A percentile compares a stretch with the other conserved stretches of the same genome.
These are phyloP conservation scores for Phytophthora sojae DNA, from an alignment of 352 stramenopile genomes.

Conservation along the genomic window DNA sequence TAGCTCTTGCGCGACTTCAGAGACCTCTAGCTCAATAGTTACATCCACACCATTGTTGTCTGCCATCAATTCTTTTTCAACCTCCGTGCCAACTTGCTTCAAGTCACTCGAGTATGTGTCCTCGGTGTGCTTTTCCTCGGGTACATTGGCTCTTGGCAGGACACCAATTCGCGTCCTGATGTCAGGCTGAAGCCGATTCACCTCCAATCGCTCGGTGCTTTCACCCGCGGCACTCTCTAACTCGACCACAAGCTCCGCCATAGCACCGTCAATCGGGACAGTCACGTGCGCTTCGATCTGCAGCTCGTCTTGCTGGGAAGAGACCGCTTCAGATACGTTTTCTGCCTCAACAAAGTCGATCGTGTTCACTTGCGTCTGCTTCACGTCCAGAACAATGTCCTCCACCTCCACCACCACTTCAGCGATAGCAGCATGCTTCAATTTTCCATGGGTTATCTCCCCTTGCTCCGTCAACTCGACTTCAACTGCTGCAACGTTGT, in stretches of 20 bases:
- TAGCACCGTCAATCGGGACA: slow-evolving; percentile 2
- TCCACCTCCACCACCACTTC: slow-evolving; percentile 26
- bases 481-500: background rate
- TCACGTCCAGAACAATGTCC: slow-evolving; percentile 16
- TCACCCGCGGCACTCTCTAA: background rate
- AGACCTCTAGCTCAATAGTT: slow-evolving; percentile 2
- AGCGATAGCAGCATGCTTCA: slow-evolving; percentile 5
- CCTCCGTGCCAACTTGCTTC: background rate
- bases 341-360: slow-evolving; percentile 1
- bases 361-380: slow-evolving; percentile 31
- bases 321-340: slow-evolving; percentile 23
- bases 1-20: slow-evolving; percentile 8
- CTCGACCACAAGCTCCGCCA: slow-evolving; percentile 16
- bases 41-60: slow-evolving; percentile 3
- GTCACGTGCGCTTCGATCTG: background rate
- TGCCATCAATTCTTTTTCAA: background rate
- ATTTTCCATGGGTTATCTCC: background rate
- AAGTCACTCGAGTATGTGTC: background rate
- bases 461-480: slow-evolving; percentile 5
- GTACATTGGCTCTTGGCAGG: background rate
- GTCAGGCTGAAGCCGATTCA: slow-evolving; percentile 2
- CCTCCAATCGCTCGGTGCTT: slow-evolving; percentile 9
- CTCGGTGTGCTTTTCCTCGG: background rate
- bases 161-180: slow-evolving; percentile 7
- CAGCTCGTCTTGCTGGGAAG: slow-evolving; percentile 3